Base-by-base conservation (phyloP, 176 grass and related monocot genomes). In the Carex pumila region DNA sequence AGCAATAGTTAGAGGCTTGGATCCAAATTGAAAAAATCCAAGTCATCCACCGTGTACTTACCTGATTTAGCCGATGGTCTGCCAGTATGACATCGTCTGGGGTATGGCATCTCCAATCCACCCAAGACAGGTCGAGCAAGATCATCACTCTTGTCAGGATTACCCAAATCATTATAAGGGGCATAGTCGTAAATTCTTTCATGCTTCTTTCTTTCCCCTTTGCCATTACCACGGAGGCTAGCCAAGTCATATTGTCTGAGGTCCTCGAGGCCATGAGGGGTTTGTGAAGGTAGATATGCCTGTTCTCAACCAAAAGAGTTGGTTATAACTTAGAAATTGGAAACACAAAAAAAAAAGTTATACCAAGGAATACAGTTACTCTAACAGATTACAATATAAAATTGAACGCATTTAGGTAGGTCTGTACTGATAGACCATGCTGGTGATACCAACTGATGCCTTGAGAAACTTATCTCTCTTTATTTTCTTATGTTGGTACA, bases 141-240 rank as follows among this genome's bases (percentile, higher is more conserved):
- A 56, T 90, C 88, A 52, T 66, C 15, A 87, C 86, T 86, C 81
- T 85, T 90, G 55, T 90, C 88, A 60, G 88, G 88, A 84, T 90
- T 87, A 29, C 88, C 88, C 73, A 90, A 53, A 65, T 90, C 88
- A 84, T 90, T 87, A 75, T 90, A 90, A 75, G 30, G 81, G 12
- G 85, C 88, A 73, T 90, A 90, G 31, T 90, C 88, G 21, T 90
- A 90, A 39, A 90, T 81, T 79, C 82, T 81, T 12, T 90, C 88
- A 59, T 80, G 83, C 56, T 87, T 90, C 80, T 87, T 84, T 64
- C 88, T 79, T 45, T 90, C 81, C 45, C 88, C 88, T 81, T 81
- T 90, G 1, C 81, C 88, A 65, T 90, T 81, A 4, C 88, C 88
- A 67, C 85, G n/a, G 36, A 49, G 30, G 25, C 30, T 41, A 14